Conservation (phyloP, 352 stramenopile species). For the Globisporangium recalcitrans region DNA sequence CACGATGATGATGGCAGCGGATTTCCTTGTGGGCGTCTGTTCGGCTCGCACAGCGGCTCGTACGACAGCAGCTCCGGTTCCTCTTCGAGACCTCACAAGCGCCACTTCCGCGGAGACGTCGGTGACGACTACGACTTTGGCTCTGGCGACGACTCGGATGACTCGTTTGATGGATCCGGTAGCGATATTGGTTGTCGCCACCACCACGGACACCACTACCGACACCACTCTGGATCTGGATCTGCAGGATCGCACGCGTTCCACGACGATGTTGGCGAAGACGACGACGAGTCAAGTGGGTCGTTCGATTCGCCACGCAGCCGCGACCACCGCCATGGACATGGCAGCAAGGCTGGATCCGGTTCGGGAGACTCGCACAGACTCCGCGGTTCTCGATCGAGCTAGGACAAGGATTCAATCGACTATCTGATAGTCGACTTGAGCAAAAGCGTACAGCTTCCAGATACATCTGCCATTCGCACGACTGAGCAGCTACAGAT, state of each 20-base stretch:
- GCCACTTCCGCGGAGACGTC: conserved; percentile 3
- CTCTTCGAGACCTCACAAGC: background rate
- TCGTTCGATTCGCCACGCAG: background rate
- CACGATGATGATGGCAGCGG: background rate
- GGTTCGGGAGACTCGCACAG: background rate
- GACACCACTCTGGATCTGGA: background rate
- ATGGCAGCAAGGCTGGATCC: background rate
- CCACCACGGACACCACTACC: background rate
- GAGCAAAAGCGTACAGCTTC: background rate
- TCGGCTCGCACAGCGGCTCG: background rate
- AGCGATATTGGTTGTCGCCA: background rate
- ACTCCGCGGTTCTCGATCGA: background rate
- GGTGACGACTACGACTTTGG: conserved; percentile 4
- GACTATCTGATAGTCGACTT: background rate
- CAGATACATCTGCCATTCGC: background rate
- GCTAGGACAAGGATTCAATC: background rate
- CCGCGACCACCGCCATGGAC: background rate
- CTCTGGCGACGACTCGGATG: background rate
- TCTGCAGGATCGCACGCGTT: background rate
- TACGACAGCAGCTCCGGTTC: background rate
- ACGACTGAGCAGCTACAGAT: background rate
- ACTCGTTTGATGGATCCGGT: background rate
- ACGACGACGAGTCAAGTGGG: background rate
- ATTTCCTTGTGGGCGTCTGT: background rate
- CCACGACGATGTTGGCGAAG: background rate